Base-by-base conservation (phyloP, 164 flowering plant species). In the Protea cynaroides region DNA sequence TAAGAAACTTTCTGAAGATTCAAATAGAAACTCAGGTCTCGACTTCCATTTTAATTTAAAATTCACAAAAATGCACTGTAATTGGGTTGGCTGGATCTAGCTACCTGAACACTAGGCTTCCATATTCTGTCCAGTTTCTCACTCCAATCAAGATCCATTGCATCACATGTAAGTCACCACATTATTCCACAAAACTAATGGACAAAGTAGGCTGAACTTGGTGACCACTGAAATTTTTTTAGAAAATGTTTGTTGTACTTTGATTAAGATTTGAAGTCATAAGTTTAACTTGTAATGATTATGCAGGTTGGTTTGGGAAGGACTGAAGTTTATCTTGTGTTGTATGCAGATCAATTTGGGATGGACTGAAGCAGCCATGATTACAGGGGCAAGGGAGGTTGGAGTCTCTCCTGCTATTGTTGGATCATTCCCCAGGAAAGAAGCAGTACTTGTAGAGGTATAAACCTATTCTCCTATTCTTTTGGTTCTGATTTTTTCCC, bases 361-460 rank as follows among this genome's bases (percentile, higher is more conserved):
- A 59, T 92, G 99, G 99, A 78, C 75, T 57, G 96, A 89, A 67
- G 84, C 82, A 15, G 96, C 97, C 0, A 78, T 95, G 91, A 80
- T 92, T 72, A 83, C 89, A 7, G 99, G 97, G 57, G 97, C 99
- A 1, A 86, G 80, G 78, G 94, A 88, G 18, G 86, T 76, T 68
- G 90, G 90, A 24, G 62, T 95, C 9, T 95, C 99, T 62, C 99
- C 97, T 64, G 76, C 97, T 7, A 83, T 95, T 38, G 79, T 89
- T 66, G 99, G 97, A 56, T 78, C 97, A 19, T 89, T 92, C 70
- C 79, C 92, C 8, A 76, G 96, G 71, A 89, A 86, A 71, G 97
- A 89, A 77, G 99, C 96, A 56, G 88, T 87, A 46, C 86, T 95
- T 1, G 94, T 95, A 2, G 99, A 95, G 98, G 98, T 91, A 75